Evolutionary conservation across 2,329 filamentous ascomycete genomes (phyloP).

Genomic region (Keithomyces neogunnii): DNA sequence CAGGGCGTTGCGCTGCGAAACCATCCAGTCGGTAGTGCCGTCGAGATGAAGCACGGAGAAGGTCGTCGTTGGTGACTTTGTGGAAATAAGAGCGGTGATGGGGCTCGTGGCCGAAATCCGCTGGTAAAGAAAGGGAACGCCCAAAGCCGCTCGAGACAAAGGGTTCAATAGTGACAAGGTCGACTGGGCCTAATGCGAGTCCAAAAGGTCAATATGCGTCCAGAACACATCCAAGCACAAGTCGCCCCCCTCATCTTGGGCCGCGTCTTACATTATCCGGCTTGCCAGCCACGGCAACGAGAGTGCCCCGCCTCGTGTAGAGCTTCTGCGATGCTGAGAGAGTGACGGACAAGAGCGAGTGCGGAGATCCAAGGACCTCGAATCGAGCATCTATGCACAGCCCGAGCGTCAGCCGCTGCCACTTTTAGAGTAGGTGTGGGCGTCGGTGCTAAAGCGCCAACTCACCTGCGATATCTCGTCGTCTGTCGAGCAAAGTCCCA

Average conservation of each 20-base stretch:
- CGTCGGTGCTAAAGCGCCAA: not conserved
- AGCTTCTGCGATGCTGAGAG: conserved; percentile 89
- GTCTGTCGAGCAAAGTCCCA: conserved; percentile 35
- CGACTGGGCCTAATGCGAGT: conserved; percentile 60
- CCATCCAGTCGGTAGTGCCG: conserved; percentile 91
- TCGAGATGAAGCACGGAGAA: conserved; percentile 85
- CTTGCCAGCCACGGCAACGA: conserved; percentile 85
- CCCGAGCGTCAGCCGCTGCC: no score
- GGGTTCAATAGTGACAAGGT: conserved; percentile 83
- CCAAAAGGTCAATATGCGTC: not conserved
- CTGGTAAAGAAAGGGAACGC: conserved; percentile 94
- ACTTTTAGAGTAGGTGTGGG: no score
- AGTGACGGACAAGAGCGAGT: conserved; percentile 87
- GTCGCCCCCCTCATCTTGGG: not conserved
- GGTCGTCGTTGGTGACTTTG: conserved; percentile 77
- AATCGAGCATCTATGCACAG: conserved; percentile 71
- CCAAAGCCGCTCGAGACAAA: conserved; percentile 67
- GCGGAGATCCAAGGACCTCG: conserved; percentile 84
- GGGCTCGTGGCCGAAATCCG: conserved; percentile 79
- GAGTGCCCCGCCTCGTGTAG: conserved; percentile 83
- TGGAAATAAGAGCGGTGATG: conserved; percentile 79
- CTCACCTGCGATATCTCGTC: conserved; percentile 44
- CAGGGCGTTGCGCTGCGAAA: conserved; percentile 77
- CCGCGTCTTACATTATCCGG: conserved; percentile 65
- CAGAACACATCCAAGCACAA: no score